Evolutionary conservation across 2,329 filamentous ascomycete genomes (phyloP).

Genomic region (Stachybotrys elegans): DNA sequence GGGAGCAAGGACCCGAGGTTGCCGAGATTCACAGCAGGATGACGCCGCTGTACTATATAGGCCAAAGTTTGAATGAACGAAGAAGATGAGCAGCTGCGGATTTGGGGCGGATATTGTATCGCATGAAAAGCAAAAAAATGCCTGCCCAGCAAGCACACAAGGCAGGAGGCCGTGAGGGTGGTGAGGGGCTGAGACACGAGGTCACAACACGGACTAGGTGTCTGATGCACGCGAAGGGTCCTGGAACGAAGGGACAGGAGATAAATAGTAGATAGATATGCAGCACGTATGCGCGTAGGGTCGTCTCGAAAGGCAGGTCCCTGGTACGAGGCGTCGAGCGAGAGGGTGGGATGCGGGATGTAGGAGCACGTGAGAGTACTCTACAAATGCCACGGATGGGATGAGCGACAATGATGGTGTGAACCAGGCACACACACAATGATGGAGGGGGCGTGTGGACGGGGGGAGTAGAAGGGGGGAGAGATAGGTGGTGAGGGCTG

Average conservation of each 20-base stretch:
- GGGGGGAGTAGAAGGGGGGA: too few relatives aligned
- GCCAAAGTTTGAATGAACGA: too few relatives aligned
- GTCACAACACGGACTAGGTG: constrained; percentile 15
- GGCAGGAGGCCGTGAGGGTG: constrained; percentile 9
- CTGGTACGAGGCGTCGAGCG: constrained; percentile 8
- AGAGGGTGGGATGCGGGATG: background rate
- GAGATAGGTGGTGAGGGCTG: too few relatives aligned
- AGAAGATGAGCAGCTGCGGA: too few relatives aligned
- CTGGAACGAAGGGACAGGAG: background rate
- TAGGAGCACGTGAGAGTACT: constrained; percentile 3
- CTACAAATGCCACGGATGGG: background rate
- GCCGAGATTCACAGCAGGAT: too few relatives aligned
- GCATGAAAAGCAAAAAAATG: too few relatives aligned
- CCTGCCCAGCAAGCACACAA: background rate
- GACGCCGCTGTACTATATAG: too few relatives aligned
- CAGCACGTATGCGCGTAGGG: constrained; percentile 1
- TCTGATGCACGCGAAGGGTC: constrained; percentile 13
- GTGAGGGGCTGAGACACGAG: constrained; percentile 17
- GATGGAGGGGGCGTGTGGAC: too few relatives aligned
- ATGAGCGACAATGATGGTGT: background rate
- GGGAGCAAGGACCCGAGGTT: too few relatives aligned
- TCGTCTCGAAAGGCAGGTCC: constrained; percentile 12
- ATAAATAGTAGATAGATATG: too few relatives aligned
- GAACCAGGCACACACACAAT: too few relatives aligned
- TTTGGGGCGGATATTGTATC: too few relatives aligned